Percentiles rank a stretch among this genome's conserved stretches.
Conservation (phyloP, 352 stramenopile genomes). For the Globisporangium paddicum region DNA sequence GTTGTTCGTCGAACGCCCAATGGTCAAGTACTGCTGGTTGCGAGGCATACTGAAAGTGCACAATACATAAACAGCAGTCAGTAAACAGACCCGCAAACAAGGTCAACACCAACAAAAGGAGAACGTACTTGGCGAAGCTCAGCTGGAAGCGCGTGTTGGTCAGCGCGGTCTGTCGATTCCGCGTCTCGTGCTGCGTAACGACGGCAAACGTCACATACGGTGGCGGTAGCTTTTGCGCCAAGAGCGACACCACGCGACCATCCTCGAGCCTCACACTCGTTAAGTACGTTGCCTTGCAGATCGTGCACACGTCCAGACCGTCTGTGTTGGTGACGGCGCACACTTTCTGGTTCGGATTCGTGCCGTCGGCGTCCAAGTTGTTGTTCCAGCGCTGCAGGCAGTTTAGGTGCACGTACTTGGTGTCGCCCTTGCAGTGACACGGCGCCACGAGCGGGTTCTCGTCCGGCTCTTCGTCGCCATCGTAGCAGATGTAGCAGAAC, state of each 20-base stretch:
- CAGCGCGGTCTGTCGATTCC: conserved; percentile 74
- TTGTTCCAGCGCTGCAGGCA: conserved; percentile 92
- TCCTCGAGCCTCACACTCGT: conserved; percentile 86
- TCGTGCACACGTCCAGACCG: conserved; percentile 84
- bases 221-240: conserved; percentile 82
- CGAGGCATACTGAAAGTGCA: conserved; percentile 33
- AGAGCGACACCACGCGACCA: conserved; percentile 78
- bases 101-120: background rate
- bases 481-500: conserved; percentile 94
- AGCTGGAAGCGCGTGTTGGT: conserved; percentile 92
- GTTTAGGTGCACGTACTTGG: conserved; percentile 90
- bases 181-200: conserved; percentile 87
- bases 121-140: conserved; percentile 85
- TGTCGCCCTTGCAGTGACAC: conserved; percentile 91
- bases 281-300: conserved; percentile 91
- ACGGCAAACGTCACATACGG: conserved; percentile 91
- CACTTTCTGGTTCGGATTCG: conserved; percentile 83
- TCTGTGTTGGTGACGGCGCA: conserved; percentile 89
- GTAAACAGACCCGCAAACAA: background rate
- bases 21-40: conserved; percentile 70
- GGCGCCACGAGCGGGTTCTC: conserved; percentile 88
- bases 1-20: conserved; percentile 77
- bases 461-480: conserved; percentile 80
- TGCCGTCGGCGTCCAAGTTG: conserved; percentile 73
- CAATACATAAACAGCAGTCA: conserved; percentile 6